Evolutionary conservation across 2,329 filamentous ascomycete genomes (phyloP), one percentile per base, ranked within the genome.

Genomic region (Venturia aucupariae): DNA sequence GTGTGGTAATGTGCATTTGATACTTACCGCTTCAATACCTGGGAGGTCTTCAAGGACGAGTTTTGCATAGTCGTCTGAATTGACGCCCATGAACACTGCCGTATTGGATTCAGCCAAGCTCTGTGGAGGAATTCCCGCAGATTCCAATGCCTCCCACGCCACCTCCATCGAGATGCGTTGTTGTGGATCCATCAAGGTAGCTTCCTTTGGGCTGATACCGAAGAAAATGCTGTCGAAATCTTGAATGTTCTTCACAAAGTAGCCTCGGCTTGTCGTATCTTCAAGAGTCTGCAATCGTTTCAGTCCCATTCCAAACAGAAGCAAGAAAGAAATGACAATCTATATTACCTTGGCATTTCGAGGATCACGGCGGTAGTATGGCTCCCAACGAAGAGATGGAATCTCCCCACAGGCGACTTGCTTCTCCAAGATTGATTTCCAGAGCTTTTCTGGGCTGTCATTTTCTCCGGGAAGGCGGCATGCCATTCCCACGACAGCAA

Each of bases 21-120:
- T 35, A 46, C 42, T 46, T 22, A 46, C 42, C 2, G 42, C 15
- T 46, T 22, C 42, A n/a, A 62, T 30, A 10, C 35, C 67, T 35
- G 73, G 70, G 0, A 61, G 64, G 68, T 77, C 76, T 13, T 68
- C 65, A 1, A 70, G 70, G n/a, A 44, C 30, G 13, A 57, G n/a
- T 6, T 44, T 38, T 44, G 46, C 22, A 39, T 67, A 67, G 60
- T 67, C 66, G 19, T 41, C 30, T 13, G 15, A 42, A 24, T 55
- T 65, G 6, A 17, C 13, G 38, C 51, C 66, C 13, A 61, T 51
- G 51, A 55, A 67, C 11, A 65, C 57, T 39, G 32, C 62, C 19
- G 64, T 69, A 13, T 60, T 55, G 13, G 61, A 67, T 44, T 64
- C 65, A 30, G 39, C 13, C 2, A 68, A n/a, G 22, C 35, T 39